phyloP scores from a whole-genome alignment of 208 protist species.

The Phytomonas sp. region DNA sequence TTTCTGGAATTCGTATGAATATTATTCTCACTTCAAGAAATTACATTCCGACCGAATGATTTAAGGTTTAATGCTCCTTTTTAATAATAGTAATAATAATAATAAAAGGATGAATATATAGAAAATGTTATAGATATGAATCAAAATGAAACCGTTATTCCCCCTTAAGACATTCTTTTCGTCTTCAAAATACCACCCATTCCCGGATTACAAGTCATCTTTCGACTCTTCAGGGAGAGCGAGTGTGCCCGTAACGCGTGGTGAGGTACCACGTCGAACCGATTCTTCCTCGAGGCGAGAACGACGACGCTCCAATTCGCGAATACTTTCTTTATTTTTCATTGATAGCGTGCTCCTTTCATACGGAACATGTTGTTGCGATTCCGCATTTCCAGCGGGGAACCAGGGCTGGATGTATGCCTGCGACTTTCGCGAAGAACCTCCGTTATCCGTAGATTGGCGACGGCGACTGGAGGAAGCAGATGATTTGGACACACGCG shows the following conservation, averaged over 20 bases:
- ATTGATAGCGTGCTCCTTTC: constrained; percentile 53
- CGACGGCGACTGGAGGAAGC: background rate
- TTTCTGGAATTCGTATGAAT: background rate
- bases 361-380: constrained; percentile 57
- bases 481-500: background rate
- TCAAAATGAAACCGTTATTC: background rate
- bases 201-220: background rate
- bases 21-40: background rate
- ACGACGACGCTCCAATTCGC: constrained; percentile 49
- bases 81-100: background rate
- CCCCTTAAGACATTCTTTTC: too few relatives aligned
- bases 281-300: constrained; percentile 40
- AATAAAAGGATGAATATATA: background rate
- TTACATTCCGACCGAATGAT: background rate
- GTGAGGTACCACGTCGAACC: constrained; percentile 28
- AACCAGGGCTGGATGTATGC: constrained; percentile 63
- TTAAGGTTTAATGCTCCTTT: background rate
- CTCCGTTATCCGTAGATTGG: constrained; percentile 5
- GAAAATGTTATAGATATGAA: constrained; percentile 7
- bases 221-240: constrained; percentile 16
- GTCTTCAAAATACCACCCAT: background rate
- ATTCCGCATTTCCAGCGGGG: constrained; percentile 30
- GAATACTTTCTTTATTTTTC: constrained; percentile 57
- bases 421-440: constrained; percentile 1
- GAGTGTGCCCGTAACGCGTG: constrained; percentile 20